phyloP scores from a whole-genome alignment of 1,139 yeast species.

The Hyphopichia burtonii region DNA sequence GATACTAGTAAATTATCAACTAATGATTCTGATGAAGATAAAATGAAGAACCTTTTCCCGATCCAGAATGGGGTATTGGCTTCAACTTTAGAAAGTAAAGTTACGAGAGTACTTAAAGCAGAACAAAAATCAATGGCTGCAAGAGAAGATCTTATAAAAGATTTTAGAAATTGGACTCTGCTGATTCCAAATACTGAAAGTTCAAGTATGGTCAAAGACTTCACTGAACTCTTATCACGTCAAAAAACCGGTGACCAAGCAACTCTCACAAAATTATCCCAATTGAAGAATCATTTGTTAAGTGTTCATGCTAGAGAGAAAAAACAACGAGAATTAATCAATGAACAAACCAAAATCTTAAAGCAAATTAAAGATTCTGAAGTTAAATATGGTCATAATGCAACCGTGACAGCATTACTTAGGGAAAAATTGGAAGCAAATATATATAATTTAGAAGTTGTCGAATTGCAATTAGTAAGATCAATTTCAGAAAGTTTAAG shows the following conservation, averaged over 20 bases:
- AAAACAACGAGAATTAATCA: constrained; percentile 38
- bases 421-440: constrained; percentile 52
- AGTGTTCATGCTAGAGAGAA: constrained; percentile 53
- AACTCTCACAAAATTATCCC: constrained; percentile 38
- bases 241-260: constrained; percentile 33
- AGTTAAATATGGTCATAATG: constrained; percentile 44
- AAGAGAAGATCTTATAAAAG: constrained; percentile 35
- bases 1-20: neutral
- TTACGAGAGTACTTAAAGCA: constrained; percentile 31
- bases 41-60: no score
- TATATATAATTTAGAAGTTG: constrained; percentile 47
- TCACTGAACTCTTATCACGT: constrained; percentile 33
- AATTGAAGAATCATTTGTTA: constrained; percentile 38
- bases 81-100: constrained; percentile 17
- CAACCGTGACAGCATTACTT: constrained; percentile 37
- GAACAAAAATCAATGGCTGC: constrained; percentile 33
- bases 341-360: constrained; percentile 31
- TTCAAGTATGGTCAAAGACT: constrained; percentile 38
- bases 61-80: constrained; percentile 11
- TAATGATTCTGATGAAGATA: neutral
- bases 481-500: constrained; percentile 46
- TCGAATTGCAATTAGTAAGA: constrained; percentile 49
- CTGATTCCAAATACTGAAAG: constrained; percentile 40
- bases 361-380: constrained; percentile 39
- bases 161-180: constrained; percentile 42